These are phyloP conservation scores for Patellaria atrata DNA, from an alignment of 495 filamentous ascomycete species.

Conservation along the genomic window DNA sequence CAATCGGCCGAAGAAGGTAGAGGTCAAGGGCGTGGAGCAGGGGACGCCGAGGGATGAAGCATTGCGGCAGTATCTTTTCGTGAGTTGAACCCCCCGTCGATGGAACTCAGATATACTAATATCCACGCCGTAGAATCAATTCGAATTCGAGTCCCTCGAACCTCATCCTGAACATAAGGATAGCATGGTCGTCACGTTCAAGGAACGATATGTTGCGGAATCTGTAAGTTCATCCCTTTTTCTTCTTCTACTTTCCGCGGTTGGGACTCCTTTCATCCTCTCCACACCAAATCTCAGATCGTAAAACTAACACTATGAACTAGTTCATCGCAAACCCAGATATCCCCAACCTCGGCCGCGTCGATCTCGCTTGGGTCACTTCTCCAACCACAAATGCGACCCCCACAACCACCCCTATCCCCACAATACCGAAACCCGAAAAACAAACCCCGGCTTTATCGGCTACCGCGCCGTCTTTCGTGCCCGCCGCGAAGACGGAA, in stretches of 20 bases:
- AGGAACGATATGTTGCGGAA: slow-evolving; percentile 83
- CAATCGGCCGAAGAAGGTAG: slow-evolving; percentile 68
- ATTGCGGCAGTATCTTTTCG: slow-evolving; percentile 71
- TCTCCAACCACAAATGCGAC: background rate
- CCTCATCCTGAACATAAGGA: slow-evolving; percentile 41
- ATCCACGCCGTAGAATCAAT: slow-evolving; percentile 46
- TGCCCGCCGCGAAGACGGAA: background rate
- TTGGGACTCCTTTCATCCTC: background rate
- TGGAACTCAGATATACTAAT: slow-evolving; percentile 3
- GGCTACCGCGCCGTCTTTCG: background rate
- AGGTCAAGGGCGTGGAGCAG: slow-evolving; percentile 55
- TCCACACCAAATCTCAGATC: slow-evolving; percentile 34
- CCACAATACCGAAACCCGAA: background rate
- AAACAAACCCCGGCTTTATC: background rate
- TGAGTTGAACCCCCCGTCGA: slow-evolving; percentile 33
- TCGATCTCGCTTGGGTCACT: slow-evolving; percentile 59
- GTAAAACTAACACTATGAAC: no score
- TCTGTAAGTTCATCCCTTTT: slow-evolving; percentile 22
- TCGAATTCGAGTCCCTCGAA: slow-evolving; percentile 69
- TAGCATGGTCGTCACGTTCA: slow-evolving; percentile 61
- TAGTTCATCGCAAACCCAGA: slow-evolving; percentile 49
- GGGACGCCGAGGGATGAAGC: slow-evolving; percentile 65
- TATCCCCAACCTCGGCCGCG: slow-evolving; percentile 60
- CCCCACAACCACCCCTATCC: background rate
- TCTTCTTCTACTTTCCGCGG: background rate